phyloP scores from a whole-genome alignment of 495 filamentous ascomycete genomes.

The Polyplosphaeria fusca region DNA sequence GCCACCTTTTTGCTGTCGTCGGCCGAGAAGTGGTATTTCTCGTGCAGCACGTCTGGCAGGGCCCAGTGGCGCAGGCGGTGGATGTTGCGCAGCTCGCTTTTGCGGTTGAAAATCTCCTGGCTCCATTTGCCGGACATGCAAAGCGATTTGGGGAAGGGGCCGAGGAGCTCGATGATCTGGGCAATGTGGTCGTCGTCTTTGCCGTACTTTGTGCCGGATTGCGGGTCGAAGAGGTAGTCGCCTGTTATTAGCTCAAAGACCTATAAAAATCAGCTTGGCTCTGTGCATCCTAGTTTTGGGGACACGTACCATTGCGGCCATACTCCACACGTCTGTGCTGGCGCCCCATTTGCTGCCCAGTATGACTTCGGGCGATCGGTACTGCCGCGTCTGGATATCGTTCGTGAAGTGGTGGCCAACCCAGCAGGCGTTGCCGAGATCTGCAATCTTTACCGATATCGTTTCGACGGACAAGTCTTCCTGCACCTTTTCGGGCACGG shows the following conservation, averaged over 20 bases:
- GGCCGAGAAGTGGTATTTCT: conserved; percentile 92
- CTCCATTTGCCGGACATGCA: conserved; percentile 93
- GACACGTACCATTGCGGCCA: conserved; percentile 98
- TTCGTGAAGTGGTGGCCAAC: conserved; percentile 98
- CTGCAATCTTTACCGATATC: conserved; percentile 98
- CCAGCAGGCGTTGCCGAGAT: conserved; percentile 98
- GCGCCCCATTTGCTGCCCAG: conserved; percentile 97
- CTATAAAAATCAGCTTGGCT: conserved; percentile 44
- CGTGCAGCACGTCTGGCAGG: conserved; percentile 83
- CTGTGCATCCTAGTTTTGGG: too few relatives aligned
- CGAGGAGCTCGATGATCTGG: conserved; percentile 96
- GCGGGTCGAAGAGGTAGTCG: conserved; percentile 97
- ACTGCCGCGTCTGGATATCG: conserved; percentile 97
- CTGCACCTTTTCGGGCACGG: conserved; percentile 46
- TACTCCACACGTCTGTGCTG: conserved; percentile 98
- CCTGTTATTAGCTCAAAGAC: conserved; percentile 97
- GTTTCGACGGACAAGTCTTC: conserved; percentile 62
- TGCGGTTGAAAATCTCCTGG: conserved; percentile 98
- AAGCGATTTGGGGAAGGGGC: conserved; percentile 86
- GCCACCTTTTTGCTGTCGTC: conserved; percentile 74
- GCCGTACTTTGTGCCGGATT: conserved; percentile 98
- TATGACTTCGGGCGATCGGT: conserved; percentile 95
- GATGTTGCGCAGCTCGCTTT: conserved; percentile 96
- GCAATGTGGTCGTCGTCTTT: conserved; percentile 99
- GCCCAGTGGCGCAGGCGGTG: conserved; percentile 96